phyloP scores from a whole-genome alignment of 1,139 yeast species.

The Zygotorulaspora mrakii region DNA sequence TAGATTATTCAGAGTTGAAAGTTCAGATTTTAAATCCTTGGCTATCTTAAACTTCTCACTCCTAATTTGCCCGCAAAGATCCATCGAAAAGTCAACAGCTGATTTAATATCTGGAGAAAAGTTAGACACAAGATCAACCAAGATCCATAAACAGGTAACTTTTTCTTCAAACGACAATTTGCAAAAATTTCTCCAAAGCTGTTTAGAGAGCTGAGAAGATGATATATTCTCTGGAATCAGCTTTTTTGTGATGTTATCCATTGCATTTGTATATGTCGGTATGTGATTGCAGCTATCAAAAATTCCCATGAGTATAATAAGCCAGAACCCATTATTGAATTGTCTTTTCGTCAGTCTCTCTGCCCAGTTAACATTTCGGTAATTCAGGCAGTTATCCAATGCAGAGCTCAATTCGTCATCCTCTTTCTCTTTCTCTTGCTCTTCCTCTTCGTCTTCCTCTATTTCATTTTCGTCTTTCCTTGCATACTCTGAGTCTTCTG shows the following conservation, averaged over 20 bases:
- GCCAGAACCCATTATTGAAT: conserved; percentile 86
- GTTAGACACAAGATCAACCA: conserved; percentile 32
- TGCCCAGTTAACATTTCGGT: conserved; percentile 68
- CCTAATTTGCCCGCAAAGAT: conserved; percentile 33
- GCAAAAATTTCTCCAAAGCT: conserved; percentile 36
- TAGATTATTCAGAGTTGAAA: conserved; percentile 14
- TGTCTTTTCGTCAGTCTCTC: conserved; percentile 69
- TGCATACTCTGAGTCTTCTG: conserved; percentile 16
- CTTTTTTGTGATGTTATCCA: conserved; percentile 23
- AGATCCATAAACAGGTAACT: conserved; percentile 30
- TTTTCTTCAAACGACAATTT: conserved; percentile 31
- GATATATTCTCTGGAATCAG: conserved; percentile 29
- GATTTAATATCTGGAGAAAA: conserved; percentile 34
- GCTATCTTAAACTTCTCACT: conserved; percentile 35
- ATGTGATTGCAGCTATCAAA: conserved; percentile 41
- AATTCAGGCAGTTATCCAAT: conserved; percentile 53
- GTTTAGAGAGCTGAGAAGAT: conserved; percentile 31
- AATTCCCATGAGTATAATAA: conserved; percentile 68
- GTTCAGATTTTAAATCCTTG: conserved; percentile 24
- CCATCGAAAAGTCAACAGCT: conserved; percentile 35
- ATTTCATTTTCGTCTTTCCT: conserved; percentile 22
- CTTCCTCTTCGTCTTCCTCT: conserved; percentile 19
- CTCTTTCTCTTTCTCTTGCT: conserved; percentile 17
- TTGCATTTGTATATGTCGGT: conserved; percentile 29
- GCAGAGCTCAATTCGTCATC: conserved; percentile 20